These are phyloP conservation scores for Mycena albidolilacea DNA, from an alignment of 768 basidiomycete genomes.

Conservation along the genomic window DNA sequence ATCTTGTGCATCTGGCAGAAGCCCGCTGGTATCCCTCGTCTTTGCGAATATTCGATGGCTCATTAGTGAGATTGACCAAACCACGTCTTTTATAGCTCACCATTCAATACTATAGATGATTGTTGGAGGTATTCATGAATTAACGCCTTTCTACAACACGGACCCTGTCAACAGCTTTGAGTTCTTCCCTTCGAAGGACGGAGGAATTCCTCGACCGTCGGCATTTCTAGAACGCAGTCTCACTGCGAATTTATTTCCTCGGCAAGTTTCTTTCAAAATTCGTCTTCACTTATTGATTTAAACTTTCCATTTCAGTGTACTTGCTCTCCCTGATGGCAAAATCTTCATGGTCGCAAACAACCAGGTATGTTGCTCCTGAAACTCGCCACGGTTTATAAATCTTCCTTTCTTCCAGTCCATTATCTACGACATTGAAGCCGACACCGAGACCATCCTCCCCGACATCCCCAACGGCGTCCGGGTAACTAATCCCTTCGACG, in stretches of 20 bases:
- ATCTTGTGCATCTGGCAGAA: conserved; percentile 42
- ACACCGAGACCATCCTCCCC: too few relatives aligned
- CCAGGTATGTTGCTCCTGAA: conserved; percentile 6
- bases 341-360: conserved; percentile 37
- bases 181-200: too few relatives aligned
- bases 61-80: conserved; percentile 34
- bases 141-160: conserved; percentile 47
- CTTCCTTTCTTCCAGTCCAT: too few relatives aligned
- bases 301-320: conserved; percentile 13
- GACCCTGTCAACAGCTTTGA: conserved; percentile 43
- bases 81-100: conserved; percentile 38
- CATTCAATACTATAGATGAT: conserved; percentile 43
- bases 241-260: too few relatives aligned
- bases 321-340: conserved; percentile 37
- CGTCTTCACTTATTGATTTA: too few relatives aligned
- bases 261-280: too few relatives aligned
- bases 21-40: conserved; percentile 50
- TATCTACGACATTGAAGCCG: too few relatives aligned
- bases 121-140: conserved; percentile 48
- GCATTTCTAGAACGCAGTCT: too few relatives aligned
- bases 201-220: too few relatives aligned
- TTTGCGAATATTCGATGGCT: conserved; percentile 47
- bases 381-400: too few relatives aligned
- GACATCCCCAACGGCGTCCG: background rate
- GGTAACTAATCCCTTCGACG: conserved; percentile 37